Evolutionary conservation across 2,329 filamentous ascomycete genomes (phyloP), one percentile per base, ranked within the genome.

Genomic region (Aspergillus neoniger): DNA sequence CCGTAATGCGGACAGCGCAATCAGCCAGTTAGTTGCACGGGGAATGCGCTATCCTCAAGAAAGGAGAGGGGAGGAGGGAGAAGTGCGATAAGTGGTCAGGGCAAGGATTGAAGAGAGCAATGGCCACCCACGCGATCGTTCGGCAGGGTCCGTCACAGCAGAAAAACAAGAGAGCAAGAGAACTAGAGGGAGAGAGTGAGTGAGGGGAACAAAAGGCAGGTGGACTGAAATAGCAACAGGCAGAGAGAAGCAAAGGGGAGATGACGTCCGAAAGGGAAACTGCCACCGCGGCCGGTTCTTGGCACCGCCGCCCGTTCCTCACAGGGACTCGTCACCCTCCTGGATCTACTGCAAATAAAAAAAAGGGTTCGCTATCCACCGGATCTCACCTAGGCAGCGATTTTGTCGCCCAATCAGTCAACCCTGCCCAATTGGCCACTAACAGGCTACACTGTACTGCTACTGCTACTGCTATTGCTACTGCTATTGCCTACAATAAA

Each of bases 191-290:
- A 67, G 60, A 19, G 63, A 49, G 58, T 58, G 51, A 36, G 32
- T 36, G 61, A 60, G 51, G 30, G 38, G 32, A 58, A 41, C 15
- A 36, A 57, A 44, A 36, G 39, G 9, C n/a, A 52, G n/a, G 15
- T 12, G 36, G 38, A 43, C 14, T 23, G 38, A 25, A 43, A 41
- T 41, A 55, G 50, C 32, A 19, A 53, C 17, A 43, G 39, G 39
- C 21, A 55, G 32, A 36, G 32, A 36, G 10, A 36, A 14, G 32
- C 9, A n/a, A 19, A 41, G 36, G 41, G 47, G 47, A 43, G 47
- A 75, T 74, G 72, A 74, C 71, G 72, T 73, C 73, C 63, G 65
- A 68, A 62, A 65, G 69, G 65, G 72, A 74, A 70, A 17, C 6
- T 21, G 41, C 23, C 39, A 5, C 38, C 32, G 39, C 53, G n/a